phyloP scores from a whole-genome alignment of 768 basidiomycete species.

The Lentinula sp. region DNA sequence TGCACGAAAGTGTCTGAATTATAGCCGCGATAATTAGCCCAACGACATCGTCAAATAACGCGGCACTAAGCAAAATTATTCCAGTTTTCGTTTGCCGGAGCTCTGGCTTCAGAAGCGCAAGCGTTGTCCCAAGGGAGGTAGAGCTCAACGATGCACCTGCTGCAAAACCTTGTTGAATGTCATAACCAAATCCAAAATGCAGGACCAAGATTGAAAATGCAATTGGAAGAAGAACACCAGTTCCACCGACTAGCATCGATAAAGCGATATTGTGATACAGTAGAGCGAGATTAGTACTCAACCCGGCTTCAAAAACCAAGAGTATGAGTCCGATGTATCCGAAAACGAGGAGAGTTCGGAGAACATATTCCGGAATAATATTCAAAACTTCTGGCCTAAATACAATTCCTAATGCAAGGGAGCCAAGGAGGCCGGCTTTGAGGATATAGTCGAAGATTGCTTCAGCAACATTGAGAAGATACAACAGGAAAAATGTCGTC shows the following conservation, averaged over 20 bases:
- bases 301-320: conserved; percentile 54
- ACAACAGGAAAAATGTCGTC: conserved; percentile 46
- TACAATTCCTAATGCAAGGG: conserved; percentile 49
- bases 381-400: conserved; percentile 45
- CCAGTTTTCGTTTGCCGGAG: conserved; percentile 46
- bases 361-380: conserved; percentile 33
- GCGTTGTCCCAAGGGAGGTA: conserved; percentile 62
- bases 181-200: conserved; percentile 32
- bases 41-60: conserved; percentile 59
- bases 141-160: conserved; percentile 58
- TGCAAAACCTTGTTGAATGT: conserved; percentile 44
- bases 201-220: conserved; percentile 41
- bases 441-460: conserved; percentile 30
- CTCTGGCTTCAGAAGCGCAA: conserved; percentile 48
- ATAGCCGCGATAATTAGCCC: conserved; percentile 56
- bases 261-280: conserved; percentile 41
- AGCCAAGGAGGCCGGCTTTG: conserved; percentile 43
- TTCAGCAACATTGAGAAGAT: conserved; percentile 44
- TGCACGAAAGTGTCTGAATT: conserved; percentile 31
- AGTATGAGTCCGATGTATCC: conserved; percentile 42
- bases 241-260: conserved; percentile 41
- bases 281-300: conserved; percentile 40
- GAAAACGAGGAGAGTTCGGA: conserved; percentile 37
- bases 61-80: conserved; percentile 53
- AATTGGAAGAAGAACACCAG: conserved; percentile 47